Evolutionary conservation across 1,284 basidiomycete genomes (phyloP), one percentile per base, ranked within the genome.

Genomic region (Sporisorium exsertum): DNA sequence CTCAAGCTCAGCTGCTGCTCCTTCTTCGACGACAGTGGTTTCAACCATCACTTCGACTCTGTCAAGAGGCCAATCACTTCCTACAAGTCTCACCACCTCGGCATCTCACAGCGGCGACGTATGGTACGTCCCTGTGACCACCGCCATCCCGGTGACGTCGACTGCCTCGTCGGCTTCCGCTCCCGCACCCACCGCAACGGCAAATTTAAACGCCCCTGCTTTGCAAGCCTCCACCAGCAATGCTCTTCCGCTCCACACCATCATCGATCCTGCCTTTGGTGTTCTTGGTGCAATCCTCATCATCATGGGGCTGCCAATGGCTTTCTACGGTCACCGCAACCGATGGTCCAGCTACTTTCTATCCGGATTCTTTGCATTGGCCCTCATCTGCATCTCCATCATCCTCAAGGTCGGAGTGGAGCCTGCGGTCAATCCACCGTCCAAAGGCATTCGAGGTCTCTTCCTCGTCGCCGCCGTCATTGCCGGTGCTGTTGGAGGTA

Each of bases 361-460:
- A 22, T 94, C 94, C 9, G 92, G 94, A 50, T 94, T 94, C 86
- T 97, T 96, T 87, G 90, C 93, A 51, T 88, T 94, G 55, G 90
- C 94, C 15, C 89, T 97, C 69, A 91, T 93, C 82, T 93, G 93
- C 83, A 88, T 94, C 79, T 91, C 94, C 72, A 90, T 97, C 82
- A 94, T 97, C 81, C 88, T 95, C 84, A 92, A 92, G 78, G 95
- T 95, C 82, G 95, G 95, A 49, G 90, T 95, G 58, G 86, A 93
- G 45, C 89, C 91, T 5, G 91, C 93, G 24, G 88, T 95, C 75
- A 92, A 93, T 74, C 91, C 93, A 0, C 95, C 95, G 1, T 90
- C 86, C 50, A 88, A 88, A 64, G 92, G 91, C 3, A 87, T 95
- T 20, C 91, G 94, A 33, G 95, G 95, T 51, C 90, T 97, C 85